A percentile compares a stretch with the other conserved stretches of the same genome.
phyloP scores from a whole-genome alignment of 495 filamentous ascomycete species.

The Lepraria neglecta region DNA sequence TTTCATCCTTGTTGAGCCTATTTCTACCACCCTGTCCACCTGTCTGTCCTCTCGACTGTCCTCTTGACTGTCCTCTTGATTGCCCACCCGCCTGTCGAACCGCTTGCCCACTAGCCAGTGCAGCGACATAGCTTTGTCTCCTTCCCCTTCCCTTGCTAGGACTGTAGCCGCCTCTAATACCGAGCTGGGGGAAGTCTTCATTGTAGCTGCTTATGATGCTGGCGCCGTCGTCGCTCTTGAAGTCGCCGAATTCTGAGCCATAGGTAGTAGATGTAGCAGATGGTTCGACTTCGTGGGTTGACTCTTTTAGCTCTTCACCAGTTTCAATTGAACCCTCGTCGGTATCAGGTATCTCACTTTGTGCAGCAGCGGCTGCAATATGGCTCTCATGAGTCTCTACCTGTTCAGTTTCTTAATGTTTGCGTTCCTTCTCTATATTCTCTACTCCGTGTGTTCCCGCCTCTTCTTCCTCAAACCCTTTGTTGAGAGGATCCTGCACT shows the following conservation, averaged over 20 bases:
- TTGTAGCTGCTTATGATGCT: neutral
- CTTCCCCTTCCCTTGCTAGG: conserved; percentile 1
- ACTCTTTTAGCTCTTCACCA: neutral
- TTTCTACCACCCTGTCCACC: too few relatives aligned
- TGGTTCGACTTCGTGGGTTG: neutral
- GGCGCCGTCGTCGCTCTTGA: neutral
- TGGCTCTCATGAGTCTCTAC: neutral
- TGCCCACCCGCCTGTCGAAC: neutral
- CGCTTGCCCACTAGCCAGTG: neutral
- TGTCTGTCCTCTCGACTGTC: too few relatives aligned
- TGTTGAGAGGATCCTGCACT: too few relatives aligned
- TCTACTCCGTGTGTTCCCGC: neutral
- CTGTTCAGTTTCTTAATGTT: neutral
- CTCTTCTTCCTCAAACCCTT: neutral
- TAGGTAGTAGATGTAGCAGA: neutral
- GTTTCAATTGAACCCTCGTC: neutral
- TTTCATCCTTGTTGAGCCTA: too few relatives aligned
- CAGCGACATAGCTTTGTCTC: conserved; percentile 4
- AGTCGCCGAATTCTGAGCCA: neutral
- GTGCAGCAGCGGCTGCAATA: too few relatives aligned
- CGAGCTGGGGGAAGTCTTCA: too few relatives aligned
- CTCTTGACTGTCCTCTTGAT: too few relatives aligned
- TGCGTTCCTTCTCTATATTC: neutral
- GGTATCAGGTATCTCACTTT: neutral
- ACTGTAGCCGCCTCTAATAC: neutral